Evolutionary conservation across 208 protist species (phyloP), one percentile per base, ranked within the genome.

Genomic region (Herpetomonas tarakana): DNA sequence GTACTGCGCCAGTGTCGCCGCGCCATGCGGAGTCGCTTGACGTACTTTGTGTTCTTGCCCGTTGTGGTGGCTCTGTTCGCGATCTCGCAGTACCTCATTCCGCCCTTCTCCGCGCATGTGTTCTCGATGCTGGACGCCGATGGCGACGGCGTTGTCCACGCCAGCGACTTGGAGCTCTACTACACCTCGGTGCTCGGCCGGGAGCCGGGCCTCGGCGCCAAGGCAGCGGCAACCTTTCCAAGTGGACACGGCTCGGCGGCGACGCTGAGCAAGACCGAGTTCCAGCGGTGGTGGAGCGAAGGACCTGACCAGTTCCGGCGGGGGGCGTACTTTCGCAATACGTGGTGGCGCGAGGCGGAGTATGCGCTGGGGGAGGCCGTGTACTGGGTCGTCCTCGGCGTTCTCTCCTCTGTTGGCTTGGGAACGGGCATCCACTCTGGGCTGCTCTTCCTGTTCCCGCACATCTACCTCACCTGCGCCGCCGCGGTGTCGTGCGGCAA

Each of bases 341-440:
- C 83, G 35, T 58, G 66, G 53, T 92, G 85, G 86, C 73, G 83
- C 18, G 88, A 95, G 68, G 55, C 72, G 46, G 88, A 95, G 68
- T 92, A 88, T 69, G 52, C 81, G 51, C 57, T 92, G 45, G 84
- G 68, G 6, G 88, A 89, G 71, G 87, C 71, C 2, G 21, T 93
- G n/a, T 96, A 86, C 64, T 98, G 92, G 91, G 58, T 98, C 12
- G 68, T 83, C 18, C 78, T 98, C 2, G 94, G 94, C 30, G 74
- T 97, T 29, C 74, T 97, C 16, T 96, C 89, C 30, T 98, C 92
- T 35, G 66, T 96, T 60, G 91, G 91, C n/a, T 71, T 96, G 51
- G 96, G 96, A 38, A 97, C 93, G 22, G 96, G 96, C 29, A 88
- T 98, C 74, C 96, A 98, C 73, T 98, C 95, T 2, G 97, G 97